Evolutionary conservation across 1,284 basidiomycete species (phyloP).

Genomic region (Megacollybia platyphylla): DNA sequence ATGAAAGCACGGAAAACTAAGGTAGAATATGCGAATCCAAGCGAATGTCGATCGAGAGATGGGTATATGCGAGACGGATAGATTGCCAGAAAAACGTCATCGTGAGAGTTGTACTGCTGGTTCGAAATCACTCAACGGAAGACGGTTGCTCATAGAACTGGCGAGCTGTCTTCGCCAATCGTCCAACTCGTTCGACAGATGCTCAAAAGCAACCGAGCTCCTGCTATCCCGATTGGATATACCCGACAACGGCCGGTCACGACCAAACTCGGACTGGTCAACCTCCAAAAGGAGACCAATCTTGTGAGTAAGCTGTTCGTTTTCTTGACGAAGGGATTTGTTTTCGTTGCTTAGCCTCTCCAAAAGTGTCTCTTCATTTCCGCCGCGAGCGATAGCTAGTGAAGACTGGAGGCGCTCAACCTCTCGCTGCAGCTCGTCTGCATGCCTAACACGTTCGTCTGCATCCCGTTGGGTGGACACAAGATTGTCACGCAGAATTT

Average conservation of each 20-base stretch:
- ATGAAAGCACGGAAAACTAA: constrained; percentile 22
- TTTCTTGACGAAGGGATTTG: constrained; percentile 64
- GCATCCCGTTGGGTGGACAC: constrained; percentile 62
- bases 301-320: constrained; percentile 77
- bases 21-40: constrained; percentile 35
- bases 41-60: constrained; percentile 31
- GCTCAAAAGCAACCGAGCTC: constrained; percentile 66
- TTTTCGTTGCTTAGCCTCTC: constrained; percentile 75
- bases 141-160: constrained; percentile 59
- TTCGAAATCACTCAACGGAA: constrained; percentile 62
- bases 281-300: constrained; percentile 77
- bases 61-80: constrained; percentile 38
- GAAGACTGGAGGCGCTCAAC: constrained; percentile 70
- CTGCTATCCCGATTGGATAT: constrained; percentile 55
- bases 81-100: constrained; percentile 23
- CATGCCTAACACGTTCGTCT: constrained; percentile 61
- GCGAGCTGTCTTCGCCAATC: constrained; percentile 75
- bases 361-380: constrained; percentile 53
- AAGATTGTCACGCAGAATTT: constrained; percentile 61
- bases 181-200: constrained; percentile 66
- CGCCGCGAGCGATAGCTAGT: constrained; percentile 62
- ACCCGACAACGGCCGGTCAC: constrained; percentile 48
- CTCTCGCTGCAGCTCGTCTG: constrained; percentile 72
- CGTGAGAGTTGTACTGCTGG: constrained; percentile 16
- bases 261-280: constrained; percentile 60